Conservation (phyloP, 2,329 filamentous ascomycete genomes). For the Aspergillus oerlinghausenensis region DNA sequence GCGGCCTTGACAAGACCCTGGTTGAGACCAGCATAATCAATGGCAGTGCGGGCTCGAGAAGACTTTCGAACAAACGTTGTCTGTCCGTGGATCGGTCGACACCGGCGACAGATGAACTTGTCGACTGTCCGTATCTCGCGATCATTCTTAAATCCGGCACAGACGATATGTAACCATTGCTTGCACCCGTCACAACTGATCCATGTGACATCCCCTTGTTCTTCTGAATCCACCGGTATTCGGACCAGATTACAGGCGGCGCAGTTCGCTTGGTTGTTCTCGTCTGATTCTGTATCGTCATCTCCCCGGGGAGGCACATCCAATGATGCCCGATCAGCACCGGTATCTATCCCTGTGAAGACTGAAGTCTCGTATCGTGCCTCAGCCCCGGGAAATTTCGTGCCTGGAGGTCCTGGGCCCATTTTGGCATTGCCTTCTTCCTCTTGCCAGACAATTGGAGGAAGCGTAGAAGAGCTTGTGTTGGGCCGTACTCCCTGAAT, state of each 20-base stretch:
- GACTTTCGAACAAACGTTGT: constrained; percentile 67
- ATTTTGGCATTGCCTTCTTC: constrained; percentile 22
- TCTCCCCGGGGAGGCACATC: constrained; percentile 23
- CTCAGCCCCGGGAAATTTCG: constrained; percentile 8
- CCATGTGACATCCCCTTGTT: constrained; percentile 56
- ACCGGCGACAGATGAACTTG: constrained; percentile 61
- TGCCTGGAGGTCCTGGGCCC: constrained; percentile 8
- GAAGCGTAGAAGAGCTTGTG: constrained; percentile 34
- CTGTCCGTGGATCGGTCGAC: constrained; percentile 56
- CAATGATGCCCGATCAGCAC: constrained; percentile 10
- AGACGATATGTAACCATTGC: constrained; percentile 64
- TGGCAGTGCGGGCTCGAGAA: constrained; percentile 58
- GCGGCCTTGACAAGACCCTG: constrained; percentile 62
- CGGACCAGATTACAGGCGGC: constrained; percentile 54
- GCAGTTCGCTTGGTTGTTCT: constrained; percentile 46
- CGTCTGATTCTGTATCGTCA: constrained; percentile 20
- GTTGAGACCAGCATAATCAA: constrained; percentile 65
- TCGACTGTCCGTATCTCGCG: constrained; percentile 62
- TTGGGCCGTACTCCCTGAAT: constrained; percentile 35
- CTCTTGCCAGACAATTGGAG: constrained; percentile 31
- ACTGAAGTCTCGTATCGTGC: constrained; percentile 8
- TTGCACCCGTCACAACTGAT: constrained; percentile 66
- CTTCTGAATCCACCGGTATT: constrained; percentile 46
- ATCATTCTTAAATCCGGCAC: constrained; percentile 61
- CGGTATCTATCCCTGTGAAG: constrained; percentile 4